A percentile compares a stretch with the other conserved stretches of the same genome.
These are phyloP conservation scores for Ceratobasidium sp. DNA, from an alignment of 1,284 basidiomycete genomes.

Conservation along the genomic window DNA sequence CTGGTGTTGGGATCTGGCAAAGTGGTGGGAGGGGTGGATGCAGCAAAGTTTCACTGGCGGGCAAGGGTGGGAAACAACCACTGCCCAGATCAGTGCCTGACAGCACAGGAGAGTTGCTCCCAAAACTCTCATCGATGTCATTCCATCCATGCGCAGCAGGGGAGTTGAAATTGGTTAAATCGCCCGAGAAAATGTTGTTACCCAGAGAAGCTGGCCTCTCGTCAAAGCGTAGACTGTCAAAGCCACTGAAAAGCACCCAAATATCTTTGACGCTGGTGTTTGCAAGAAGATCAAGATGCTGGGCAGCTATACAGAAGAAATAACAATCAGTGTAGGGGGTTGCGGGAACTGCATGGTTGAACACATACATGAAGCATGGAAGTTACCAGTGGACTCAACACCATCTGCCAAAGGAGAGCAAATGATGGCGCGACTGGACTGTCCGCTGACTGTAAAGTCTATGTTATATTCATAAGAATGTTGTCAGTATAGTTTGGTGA, in stretches of 20 bases:
- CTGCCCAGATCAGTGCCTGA: too few species aligned
- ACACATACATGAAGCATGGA: slow-evolving; percentile 13
- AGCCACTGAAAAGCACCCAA: slow-evolving; percentile 1
- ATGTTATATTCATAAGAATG: background rate
- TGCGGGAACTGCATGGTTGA: background rate
- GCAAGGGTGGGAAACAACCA: background rate
- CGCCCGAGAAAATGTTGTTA: background rate
- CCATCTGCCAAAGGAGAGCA: too few species aligned
- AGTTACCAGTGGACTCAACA: background rate
- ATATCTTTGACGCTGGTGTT: slow-evolving; percentile 2
- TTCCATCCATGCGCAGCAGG: background rate
- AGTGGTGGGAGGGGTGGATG: slow-evolving; percentile 6
- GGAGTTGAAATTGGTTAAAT: background rate
- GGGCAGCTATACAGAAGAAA: background rate
- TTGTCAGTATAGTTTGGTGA: background rate
- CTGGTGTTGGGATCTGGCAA: background rate
- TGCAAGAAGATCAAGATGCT: background rate
- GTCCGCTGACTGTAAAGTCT: background rate
- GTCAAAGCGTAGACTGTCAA: background rate
- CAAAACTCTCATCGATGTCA: too few species aligned
- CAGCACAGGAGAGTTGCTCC: too few species aligned
- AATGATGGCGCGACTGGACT: background rate
- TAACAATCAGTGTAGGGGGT: background rate
- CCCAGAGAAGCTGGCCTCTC: background rate
- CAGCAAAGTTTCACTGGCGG: background rate